A percentile compares a stretch with the other conserved stretches of the same genome.
These are phyloP conservation scores for Drechslera avenae DNA, from an alignment of 2,329 filamentous ascomycete genomes.

Conservation along the genomic window DNA sequence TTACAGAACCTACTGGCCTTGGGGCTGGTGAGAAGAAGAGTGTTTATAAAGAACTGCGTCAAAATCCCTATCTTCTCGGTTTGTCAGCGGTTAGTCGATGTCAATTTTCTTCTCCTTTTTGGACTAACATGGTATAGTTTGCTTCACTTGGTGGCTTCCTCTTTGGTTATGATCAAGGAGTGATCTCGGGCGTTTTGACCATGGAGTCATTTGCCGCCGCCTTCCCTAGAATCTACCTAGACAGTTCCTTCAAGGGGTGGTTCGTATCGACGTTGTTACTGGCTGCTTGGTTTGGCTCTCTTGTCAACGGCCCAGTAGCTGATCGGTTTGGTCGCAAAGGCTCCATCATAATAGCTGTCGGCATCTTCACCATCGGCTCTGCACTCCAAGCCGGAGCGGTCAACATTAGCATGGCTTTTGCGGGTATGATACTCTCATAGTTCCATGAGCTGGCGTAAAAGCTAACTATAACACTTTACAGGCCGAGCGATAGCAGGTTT, in stretches of 20 bases:
- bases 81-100: constrained; percentile 18
- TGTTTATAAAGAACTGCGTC: constrained; percentile 26
- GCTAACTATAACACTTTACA: background rate
- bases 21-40: constrained; percentile 17
- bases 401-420: constrained; percentile 24
- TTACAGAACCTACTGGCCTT: constrained; percentile 2
- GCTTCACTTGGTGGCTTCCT: constrained; percentile 28
- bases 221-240: constrained; percentile 25
- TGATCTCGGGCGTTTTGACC: constrained; percentile 25
- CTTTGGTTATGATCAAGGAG: constrained; percentile 30
- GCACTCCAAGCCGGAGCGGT: constrained; percentile 27
- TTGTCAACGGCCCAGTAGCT: constrained; percentile 31
- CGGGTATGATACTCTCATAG: constrained; percentile 7
- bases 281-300: constrained; percentile 27
- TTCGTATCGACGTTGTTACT: constrained; percentile 28
- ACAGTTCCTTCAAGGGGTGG: constrained; percentile 30
- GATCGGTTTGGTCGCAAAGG: constrained; percentile 29
- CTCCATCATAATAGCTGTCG: constrained; percentile 26
- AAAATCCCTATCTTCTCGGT: constrained; percentile 28
- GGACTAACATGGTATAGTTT: constrained; percentile 14
- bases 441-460: rapidly evolving
- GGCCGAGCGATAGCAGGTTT: constrained; percentile 29
- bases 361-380: constrained; percentile 26
- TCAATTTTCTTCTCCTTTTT: rapidly evolving
- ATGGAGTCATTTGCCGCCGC: constrained; percentile 29